phyloP scores from a whole-genome alignment of 306 rosid species.

The Medicago truncatula region DNA sequence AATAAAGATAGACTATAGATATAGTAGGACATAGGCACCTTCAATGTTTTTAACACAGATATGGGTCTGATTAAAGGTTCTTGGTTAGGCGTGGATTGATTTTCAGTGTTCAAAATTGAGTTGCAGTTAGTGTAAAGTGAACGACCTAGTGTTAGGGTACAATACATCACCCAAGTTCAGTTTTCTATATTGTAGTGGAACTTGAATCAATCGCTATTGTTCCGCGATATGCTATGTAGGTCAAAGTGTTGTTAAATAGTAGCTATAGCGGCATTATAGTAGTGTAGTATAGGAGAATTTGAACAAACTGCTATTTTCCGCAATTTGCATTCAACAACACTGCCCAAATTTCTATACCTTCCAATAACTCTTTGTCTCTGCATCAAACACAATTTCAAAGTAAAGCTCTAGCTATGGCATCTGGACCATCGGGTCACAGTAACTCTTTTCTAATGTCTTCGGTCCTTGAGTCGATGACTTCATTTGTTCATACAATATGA shows the following conservation, averaged over 20 bases:
- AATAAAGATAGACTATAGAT: too few relatives aligned
- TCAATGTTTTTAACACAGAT: too few relatives aligned
- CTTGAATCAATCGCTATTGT: not conserved
- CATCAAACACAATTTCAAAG: not conserved
- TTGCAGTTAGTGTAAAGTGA: not conserved
- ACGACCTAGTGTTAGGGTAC: not conserved
- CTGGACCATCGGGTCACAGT: too few relatives aligned
- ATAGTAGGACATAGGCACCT: too few relatives aligned
- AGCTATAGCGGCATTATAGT: too few relatives aligned
- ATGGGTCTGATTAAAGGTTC: too few relatives aligned
- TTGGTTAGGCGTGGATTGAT: too few relatives aligned
- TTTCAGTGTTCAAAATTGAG: too few relatives aligned
- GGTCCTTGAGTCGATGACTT: too few relatives aligned
- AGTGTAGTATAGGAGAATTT: not conserved
- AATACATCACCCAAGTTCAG: not conserved
- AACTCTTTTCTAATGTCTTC: too few relatives aligned
- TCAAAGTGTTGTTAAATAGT: not conserved
- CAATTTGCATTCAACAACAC: not conserved
- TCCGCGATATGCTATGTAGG: not conserved
- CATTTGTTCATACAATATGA: too few relatives aligned
- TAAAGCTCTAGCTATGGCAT: too few relatives aligned
- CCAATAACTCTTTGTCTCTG: not conserved
- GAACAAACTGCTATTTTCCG: not conserved
- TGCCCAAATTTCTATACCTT: not conserved
- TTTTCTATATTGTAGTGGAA: not conserved